Evolutionary conservation across 2,329 filamentous ascomycete species (phyloP).

Genomic region (Aspergillus quadrilineatus): DNA sequence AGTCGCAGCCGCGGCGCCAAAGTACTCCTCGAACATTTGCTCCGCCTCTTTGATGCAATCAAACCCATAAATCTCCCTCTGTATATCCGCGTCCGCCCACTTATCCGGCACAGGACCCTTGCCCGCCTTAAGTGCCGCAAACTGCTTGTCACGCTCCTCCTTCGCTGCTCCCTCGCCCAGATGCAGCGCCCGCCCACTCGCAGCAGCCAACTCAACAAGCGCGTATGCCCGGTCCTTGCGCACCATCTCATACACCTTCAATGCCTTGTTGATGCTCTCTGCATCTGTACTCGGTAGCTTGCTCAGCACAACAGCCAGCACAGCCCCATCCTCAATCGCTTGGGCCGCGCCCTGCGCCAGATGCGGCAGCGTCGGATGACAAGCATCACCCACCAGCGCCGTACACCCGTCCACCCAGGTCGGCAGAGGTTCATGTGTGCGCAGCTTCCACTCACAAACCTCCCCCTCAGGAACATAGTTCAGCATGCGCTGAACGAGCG

Average conservation of each 20-base stretch:
- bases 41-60: constrained; percentile 59
- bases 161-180: constrained; percentile 59
- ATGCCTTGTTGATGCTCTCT: constrained; percentile 51
- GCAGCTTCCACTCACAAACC: constrained; percentile 66
- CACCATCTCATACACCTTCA: constrained; percentile 57
- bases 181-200: constrained; percentile 55
- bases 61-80: constrained; percentile 64
- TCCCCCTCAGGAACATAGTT: constrained; percentile 63
- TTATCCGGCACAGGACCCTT: constrained; percentile 58
- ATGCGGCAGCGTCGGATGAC: constrained; percentile 64
- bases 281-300: constrained; percentile 49
- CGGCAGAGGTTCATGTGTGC: constrained; percentile 60
- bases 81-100: constrained; percentile 69
- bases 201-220: constrained; percentile 57
- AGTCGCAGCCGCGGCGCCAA: not conserved
- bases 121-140: constrained; percentile 52
- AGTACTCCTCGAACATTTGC: constrained; percentile 38
- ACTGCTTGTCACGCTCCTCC: constrained; percentile 58
- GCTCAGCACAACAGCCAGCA: constrained; percentile 53
- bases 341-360: constrained; percentile 65
- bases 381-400: constrained; percentile 60
- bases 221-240: constrained; percentile 58
- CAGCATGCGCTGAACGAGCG: constrained; percentile 60
- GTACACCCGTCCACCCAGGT: constrained; percentile 59
- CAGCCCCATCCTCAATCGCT: constrained; percentile 63